Evolutionary conservation across 1,284 basidiomycete genomes (phyloP), one percentile per base, ranked within the genome.

Genomic region (Boletus putidus): DNA sequence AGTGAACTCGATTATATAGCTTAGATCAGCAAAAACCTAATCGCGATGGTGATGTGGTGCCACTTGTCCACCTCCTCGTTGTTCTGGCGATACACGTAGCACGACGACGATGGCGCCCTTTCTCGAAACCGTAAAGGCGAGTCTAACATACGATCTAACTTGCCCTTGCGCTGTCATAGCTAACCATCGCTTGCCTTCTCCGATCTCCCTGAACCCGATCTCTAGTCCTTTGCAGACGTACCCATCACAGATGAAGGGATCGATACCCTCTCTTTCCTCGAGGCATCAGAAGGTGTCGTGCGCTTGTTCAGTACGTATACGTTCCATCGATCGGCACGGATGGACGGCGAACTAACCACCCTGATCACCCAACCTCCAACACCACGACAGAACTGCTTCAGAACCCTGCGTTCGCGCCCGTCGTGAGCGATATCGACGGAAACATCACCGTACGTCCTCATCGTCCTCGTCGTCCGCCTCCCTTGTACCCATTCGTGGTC

Each of bases 191-290:
- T 25, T n/a, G 0, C 16, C 4, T 39, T 46, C 8, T 21, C 6
- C 5, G n/a, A 49, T 45, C 25, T 43, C 11, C 47, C 36, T 40
- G 21, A 31, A 48, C 9, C 23, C 16, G 16, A 31, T 39, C 6
- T 37, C 49, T 60, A 96, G 94, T 94, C 92, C 27, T 98, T 94
- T 73, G 87, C 86, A 68, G 91, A 97, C 75, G 96, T 99, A 35
- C 84, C 90, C 37, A 82, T 94, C 69, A 93, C 90, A 62, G 89
- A 93, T 66, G 82, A 81, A 64, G 96, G 96, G 65, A 86, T 99
- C 73, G 88, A 98, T 73, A 98, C 97, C 6, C 74, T 84, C 45
- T 79, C 83, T 46, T 99, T 99, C 79, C 82, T 96, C 63, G 88
- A 97, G 70, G 97, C 97, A 12, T 83, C 92, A 5, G 85, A 93